Base-by-base conservation (phyloP, 2,329 filamentous ascomycete species). In the Microdochium nivale region DNA sequence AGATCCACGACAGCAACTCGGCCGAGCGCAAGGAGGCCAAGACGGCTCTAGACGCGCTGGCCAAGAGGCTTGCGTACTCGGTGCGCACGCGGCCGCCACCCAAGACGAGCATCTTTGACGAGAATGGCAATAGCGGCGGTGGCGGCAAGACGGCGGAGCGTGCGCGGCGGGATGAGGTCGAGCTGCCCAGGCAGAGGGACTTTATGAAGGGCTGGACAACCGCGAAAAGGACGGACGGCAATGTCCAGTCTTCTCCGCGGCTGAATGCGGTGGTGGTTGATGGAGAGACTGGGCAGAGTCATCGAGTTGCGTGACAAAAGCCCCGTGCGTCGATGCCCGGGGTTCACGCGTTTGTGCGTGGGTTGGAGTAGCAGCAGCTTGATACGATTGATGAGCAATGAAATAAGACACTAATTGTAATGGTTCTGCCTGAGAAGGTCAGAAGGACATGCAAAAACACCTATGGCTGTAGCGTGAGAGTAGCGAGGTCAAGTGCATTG, bases 1-100 rank as follows among this genome's bases (percentile, higher is more conserved):
- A 77, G 37, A 95, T 95, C 60, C 78, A 84, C 53, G 88, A 90
- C 60, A 78, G 84, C 1, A 88, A 88, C 40, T 86, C 88, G 46
- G 74, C 40, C 40, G 40, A 44, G 40, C 79, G 87, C 27, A 86
- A 88, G 27, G 83, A 95, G 61, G 83, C 87, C 13, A 96, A 95
- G 67, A 83, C 83, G 51, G 76, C 78, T 11, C 74, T 95, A 37
- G 87, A 95, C 60, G 78, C 83, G 52, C 70, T 96, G n/a, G 78
- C 84, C 53, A 83, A 87, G 60, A 81, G 91, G 51, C 73, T 96
- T 14, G 70, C 83, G 47, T 83, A 86, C 63, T 78, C 81, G 2
- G 84, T 92, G 48, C 77, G 90, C 48, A 87, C 87, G 11, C 79
- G 78, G 58, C 75, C 73, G 47, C 76, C 71, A 49, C 73, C 73